phyloP scores from a whole-genome alignment of 257 asterid species.

The Lycium ferocissimum region DNA sequence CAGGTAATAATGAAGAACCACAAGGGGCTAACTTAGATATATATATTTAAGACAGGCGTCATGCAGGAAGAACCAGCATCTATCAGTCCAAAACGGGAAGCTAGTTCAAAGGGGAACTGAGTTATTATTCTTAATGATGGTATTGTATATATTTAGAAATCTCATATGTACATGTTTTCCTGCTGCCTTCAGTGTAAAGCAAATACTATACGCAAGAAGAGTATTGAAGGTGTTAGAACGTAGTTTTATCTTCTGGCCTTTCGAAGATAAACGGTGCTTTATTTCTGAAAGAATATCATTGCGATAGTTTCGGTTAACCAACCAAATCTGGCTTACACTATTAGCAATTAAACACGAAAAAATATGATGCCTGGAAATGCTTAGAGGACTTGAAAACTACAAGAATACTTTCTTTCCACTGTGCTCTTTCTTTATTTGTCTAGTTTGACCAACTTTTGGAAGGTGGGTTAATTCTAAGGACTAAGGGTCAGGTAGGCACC shows the following conservation, averaged over 20 bases:
- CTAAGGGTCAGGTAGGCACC: not conserved
- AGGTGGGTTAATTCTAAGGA: not conserved
- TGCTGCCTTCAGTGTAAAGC: not conserved
- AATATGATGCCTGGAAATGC: not conserved
- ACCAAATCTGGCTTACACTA: not conserved
- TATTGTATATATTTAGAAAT: not conserved
- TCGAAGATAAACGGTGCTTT: not conserved
- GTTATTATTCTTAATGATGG: not conserved
- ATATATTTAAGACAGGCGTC: not conserved
- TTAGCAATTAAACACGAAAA: not conserved
- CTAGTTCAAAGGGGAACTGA: not conserved
- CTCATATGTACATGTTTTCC: not conserved
- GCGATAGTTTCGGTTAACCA: not conserved
- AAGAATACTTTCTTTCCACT: not conserved
- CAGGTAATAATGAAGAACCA: not conserved
- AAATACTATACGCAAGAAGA: not conserved
- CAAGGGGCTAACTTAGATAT: not conserved
- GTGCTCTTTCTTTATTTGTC: not conserved
- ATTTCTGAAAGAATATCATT: not conserved
- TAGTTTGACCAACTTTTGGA: not conserved
- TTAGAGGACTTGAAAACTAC: not conserved
- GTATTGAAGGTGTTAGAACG: not conserved
- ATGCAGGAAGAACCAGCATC: not conserved
- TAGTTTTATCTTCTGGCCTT: not conserved
- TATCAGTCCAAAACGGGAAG: not conserved